phyloP scores from a whole-genome alignment of 148 eudicot genomes.

The Fagopyrum homotropicum region DNA sequence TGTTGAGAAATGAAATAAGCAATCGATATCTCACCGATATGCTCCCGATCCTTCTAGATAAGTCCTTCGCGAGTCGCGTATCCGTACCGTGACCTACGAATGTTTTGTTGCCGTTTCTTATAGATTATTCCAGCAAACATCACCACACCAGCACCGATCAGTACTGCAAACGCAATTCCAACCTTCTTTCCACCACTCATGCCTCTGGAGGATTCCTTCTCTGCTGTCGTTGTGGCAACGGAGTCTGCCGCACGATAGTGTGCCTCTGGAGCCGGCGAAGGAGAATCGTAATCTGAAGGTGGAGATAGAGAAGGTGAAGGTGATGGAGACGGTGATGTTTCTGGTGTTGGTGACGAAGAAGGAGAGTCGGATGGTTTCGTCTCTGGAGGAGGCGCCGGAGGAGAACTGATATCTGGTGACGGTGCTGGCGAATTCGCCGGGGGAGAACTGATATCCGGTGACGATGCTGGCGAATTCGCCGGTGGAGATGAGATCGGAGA shows the following conservation, averaged over 20 bases:
- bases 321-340: constrained; percentile 16
- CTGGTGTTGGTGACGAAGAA: constrained; percentile 12
- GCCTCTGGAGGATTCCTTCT: constrained; percentile 17
- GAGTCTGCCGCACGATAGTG: background rate
- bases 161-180: constrained; percentile 38
- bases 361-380: background rate
- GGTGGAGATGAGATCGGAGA: constrained; percentile 16
- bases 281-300: constrained; percentile 10
- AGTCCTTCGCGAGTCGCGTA: constrained; percentile 34
- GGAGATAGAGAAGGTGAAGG: constrained; percentile 13
- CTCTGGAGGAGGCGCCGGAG: constrained; percentile 15
- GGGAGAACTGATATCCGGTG: background rate
- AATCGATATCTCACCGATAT: background rate
- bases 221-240: background rate
- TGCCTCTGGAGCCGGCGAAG: background rate
- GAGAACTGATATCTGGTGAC: constrained; percentile 5
- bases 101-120: constrained; percentile 53
- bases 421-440: background rate
- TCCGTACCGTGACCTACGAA: constrained; percentile 43
- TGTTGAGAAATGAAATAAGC: background rate
- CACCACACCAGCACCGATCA: constrained; percentile 29
- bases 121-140: constrained; percentile 40
- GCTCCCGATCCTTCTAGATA: constrained; percentile 6
- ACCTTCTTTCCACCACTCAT: constrained; percentile 40
- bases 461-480: constrained; percentile 17